A percentile compares a stretch with the other conserved stretches of the same genome.
These are phyloP conservation scores for Nepenthes alata DNA, from an alignment of 179 eudicot genomes.

Conservation along the genomic window DNA sequence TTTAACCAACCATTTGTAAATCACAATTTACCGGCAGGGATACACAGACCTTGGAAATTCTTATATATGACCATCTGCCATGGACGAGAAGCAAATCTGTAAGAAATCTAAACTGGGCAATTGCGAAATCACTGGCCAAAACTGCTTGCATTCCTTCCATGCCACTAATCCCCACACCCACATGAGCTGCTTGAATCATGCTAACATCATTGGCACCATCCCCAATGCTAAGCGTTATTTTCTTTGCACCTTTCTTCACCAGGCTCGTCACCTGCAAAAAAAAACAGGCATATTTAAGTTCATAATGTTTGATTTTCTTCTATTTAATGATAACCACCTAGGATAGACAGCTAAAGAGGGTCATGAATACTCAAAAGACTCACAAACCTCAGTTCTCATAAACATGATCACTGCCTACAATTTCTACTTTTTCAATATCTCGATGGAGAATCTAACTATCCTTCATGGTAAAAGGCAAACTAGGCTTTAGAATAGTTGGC, in stretches of 20 bases:
- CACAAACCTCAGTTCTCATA: no score
- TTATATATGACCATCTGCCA: slow-evolving; percentile 94
- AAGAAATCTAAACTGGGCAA: slow-evolving; percentile 91
- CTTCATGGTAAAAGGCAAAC: no score
- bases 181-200: slow-evolving; percentile 99
- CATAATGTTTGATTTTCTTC: no score
- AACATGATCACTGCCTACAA: no score
- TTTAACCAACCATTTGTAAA: background rate
- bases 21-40: background rate
- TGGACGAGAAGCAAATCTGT: slow-evolving; percentile 94
- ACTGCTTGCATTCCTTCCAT: slow-evolving; percentile 99
- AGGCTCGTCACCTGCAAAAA: slow-evolving; percentile 75
- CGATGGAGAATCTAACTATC: no score
- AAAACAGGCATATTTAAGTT: background rate
- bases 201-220: slow-evolving; percentile 99
- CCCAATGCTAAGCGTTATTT: slow-evolving; percentile 88
- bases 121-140: slow-evolving; percentile 99
- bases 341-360: no score
- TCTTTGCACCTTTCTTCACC: slow-evolving; percentile 82
- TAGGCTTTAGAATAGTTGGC: no score
- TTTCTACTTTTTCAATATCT: no score
- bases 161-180: slow-evolving; percentile 98
- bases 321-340: no score
- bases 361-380: no score
- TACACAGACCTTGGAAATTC: slow-evolving; percentile 78